These are phyloP conservation scores for Helianthus annuus DNA, from an alignment of 129 eudicot genomes.

Conservation along the genomic window DNA sequence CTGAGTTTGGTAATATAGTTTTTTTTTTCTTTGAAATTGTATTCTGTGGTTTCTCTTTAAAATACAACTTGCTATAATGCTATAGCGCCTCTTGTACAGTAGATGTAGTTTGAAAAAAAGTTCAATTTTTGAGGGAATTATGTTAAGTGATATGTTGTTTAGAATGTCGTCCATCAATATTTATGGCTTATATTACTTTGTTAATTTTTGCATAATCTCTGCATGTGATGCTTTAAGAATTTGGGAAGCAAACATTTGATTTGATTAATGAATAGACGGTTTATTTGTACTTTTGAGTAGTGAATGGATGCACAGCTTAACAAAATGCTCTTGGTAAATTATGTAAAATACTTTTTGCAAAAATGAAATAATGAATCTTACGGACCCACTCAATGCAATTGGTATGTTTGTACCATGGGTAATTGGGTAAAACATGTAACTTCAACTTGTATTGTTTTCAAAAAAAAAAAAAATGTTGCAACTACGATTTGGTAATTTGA, in stretches of 20 bases:
- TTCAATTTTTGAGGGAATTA: conserved; percentile 6
- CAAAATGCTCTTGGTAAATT: neutral
- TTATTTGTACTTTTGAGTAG: neutral
- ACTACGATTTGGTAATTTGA: too few relatives aligned
- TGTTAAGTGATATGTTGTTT: neutral
- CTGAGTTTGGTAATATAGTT: conserved; percentile 1
- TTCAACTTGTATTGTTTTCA: neutral
- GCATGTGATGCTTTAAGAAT: too few relatives aligned
- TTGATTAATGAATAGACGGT: too few relatives aligned
- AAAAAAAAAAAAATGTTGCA: neutral
- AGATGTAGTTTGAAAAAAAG: conserved; percentile 1
- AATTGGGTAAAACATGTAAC: conserved; percentile 10
- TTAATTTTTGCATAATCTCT: neutral
- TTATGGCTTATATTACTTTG: neutral
- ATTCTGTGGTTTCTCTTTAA: conserved; percentile 7
- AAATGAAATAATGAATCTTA: neutral
- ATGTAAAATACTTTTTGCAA: neutral
- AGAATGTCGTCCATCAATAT: neutral
- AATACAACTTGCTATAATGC: conserved; percentile 4
- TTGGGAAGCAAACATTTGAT: too few relatives aligned
- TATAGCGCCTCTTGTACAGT: conserved; percentile 14
- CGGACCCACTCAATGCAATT: neutral
- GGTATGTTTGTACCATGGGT: conserved; percentile 7
- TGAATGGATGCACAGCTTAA: neutral
- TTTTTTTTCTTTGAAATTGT: neutral